phyloP scores from a whole-genome alignment of 495 filamentous ascomycete genomes.

The Penicillium verhagenii region DNA sequence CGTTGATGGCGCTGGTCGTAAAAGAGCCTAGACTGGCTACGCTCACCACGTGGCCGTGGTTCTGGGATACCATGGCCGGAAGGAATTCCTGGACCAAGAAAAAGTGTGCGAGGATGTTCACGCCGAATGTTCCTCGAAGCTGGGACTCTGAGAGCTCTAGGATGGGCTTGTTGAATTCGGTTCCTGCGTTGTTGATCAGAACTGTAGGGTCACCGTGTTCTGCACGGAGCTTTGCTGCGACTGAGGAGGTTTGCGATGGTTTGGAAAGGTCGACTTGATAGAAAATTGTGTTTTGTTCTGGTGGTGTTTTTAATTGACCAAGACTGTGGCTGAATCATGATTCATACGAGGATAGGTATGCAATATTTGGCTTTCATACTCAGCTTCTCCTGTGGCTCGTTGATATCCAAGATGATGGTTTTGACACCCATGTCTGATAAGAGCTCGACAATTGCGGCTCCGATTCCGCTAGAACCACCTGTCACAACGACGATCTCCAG shows the following conservation, averaged over 20 bases:
- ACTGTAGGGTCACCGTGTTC: constrained; percentile 58
- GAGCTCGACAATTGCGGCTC: constrained; percentile 55
- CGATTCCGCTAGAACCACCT: constrained; percentile 63
- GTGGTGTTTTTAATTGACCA: neutral
- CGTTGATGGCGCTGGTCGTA: constrained; percentile 55
- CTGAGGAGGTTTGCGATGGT: constrained; percentile 42
- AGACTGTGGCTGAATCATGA: too few species aligned
- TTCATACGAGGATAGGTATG: too few species aligned
- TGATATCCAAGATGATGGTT: constrained; percentile 63
- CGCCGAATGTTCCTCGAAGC: constrained; percentile 23
- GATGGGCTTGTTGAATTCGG: constrained; percentile 60
- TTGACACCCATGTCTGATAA: constrained; percentile 52
- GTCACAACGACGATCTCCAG: constrained; percentile 63
- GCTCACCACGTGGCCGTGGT: neutral
- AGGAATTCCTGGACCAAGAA: neutral
- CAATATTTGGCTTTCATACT: too few species aligned
- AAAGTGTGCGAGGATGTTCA: neutral
- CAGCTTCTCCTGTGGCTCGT: constrained; percentile 32
- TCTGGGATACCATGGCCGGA: neutral
- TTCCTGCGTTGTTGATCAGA: constrained; percentile 67
- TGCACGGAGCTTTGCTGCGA: constrained; percentile 45
- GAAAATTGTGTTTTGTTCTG: constrained; percentile 23
- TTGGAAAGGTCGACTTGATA: constrained; percentile 62
- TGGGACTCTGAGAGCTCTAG: constrained; percentile 49
- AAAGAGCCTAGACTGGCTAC: constrained; percentile 47